These are phyloP conservation scores for Cladosporium velox DNA, from an alignment of 2,329 filamentous ascomycete genomes.

Conservation along the genomic window DNA sequence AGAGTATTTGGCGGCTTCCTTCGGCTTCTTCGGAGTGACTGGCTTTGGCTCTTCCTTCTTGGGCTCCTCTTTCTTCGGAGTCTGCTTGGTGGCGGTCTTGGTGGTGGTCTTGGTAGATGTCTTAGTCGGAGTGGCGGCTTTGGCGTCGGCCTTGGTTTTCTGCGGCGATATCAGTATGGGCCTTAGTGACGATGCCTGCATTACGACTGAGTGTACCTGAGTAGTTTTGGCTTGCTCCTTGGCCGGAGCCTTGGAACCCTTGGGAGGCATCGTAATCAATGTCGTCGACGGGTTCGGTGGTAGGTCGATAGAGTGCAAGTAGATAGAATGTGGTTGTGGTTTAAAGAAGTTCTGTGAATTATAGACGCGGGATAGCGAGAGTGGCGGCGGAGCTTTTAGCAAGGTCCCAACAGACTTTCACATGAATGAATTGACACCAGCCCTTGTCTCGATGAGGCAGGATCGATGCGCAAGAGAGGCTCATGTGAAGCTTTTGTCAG, in stretches of 20 bases:
- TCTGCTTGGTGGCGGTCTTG: slow-evolving; percentile 24
- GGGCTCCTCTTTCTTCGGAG: slow-evolving; percentile 23
- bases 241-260: slow-evolving; percentile 19
- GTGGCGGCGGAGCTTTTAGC: not conserved
- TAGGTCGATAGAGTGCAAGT: no score
- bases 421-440: not conserved
- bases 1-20: slow-evolving; percentile 22
- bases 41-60: slow-evolving; percentile 21
- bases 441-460: not conserved
- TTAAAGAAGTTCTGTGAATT: not conserved
- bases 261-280: slow-evolving; percentile 29
- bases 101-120: slow-evolving; percentile 15
- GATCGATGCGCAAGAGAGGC: not conserved
- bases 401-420: not conserved
- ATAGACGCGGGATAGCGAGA: not conserved
- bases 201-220: not conserved
- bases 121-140: slow-evolving; percentile 19
- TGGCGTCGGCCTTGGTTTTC: slow-evolving; percentile 15
- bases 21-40: slow-evolving; percentile 26
- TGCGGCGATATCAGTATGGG: not conserved
- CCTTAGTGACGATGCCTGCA: not conserved
- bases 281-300: not conserved
- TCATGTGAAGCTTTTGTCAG: not conserved
- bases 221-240: slow-evolving; percentile 24
- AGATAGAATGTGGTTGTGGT: no score